Evolutionary conservation across 2,329 filamentous ascomycete genomes (phyloP), one percentile per base, ranked within the genome.

Genomic region (Didymella glomerata): DNA sequence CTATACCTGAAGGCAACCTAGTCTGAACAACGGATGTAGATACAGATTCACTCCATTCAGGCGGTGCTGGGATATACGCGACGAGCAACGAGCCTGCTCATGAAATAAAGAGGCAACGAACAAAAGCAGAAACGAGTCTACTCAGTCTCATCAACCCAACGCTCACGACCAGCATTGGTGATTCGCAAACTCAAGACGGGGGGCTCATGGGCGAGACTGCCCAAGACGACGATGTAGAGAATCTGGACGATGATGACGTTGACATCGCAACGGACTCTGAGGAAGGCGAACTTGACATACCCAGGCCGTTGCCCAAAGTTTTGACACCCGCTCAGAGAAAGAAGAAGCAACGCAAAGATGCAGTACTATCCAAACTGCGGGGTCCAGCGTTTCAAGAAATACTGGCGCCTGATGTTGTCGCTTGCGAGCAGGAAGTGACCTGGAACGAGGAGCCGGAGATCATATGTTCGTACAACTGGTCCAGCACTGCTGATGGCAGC

Each of bases 381-480:
- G 70, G 70, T 13, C 44, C 64, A 9, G 51, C 67, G 2, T 38
- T 70, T 13, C 51, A 66, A 25, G 64, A 54, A 5, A 64, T 72
- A 22, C 34, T 57, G 22, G 27, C 49, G 10, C 54, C 54, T n/a
- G 24, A 62, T 1, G 52, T 71, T 25, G 40, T 18, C 9, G 65
- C 68, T 13, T 48, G 61, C 9, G 13, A 52, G 9, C 40, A 51
- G 28, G 48, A 54, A 4, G 63, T 73, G 9, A 60, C 56, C n/a
- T 74, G 70, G 69, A 63, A 71, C 7, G 25, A 56, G 32, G 67
- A 70, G 2, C 65, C 68, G 6, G 68, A 74, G n/a, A 38, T 73
- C 4, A 36, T 74, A 4, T 73, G 70, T 34, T 66, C 54, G 20
- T 74, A 73, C 63, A 74, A 73, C 48, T 74, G 70, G 72, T 60